Evolutionary conservation across 1,139 yeast genomes (phyloP).

Genomic region (Yamadazyma atlantica): DNA sequence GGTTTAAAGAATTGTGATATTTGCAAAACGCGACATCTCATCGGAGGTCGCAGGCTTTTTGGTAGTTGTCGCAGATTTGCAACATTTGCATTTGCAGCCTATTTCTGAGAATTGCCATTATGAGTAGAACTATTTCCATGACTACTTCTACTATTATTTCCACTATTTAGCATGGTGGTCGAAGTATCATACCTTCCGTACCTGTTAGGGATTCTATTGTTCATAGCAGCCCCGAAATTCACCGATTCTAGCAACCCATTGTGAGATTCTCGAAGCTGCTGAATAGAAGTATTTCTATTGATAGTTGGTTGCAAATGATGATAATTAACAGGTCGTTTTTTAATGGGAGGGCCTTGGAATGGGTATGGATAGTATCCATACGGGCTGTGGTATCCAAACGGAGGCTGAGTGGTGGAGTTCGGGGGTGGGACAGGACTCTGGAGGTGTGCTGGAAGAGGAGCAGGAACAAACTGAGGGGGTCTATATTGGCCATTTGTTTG

Average conservation of each 20-base stretch:
- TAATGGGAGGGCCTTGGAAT: background rate
- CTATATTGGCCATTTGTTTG: too few species aligned
- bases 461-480: too few species aligned
- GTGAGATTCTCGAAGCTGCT: slow-evolving; percentile 23
- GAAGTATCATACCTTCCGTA: slow-evolving; percentile 31
- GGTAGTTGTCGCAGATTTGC: too few species aligned
- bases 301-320: slow-evolving; percentile 17
- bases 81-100: background rate
- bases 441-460: too few species aligned
- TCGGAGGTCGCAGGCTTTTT: too few species aligned
- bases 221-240: slow-evolving; percentile 17
- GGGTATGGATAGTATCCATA: slow-evolving; percentile 1
- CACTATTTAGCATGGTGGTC: slow-evolving; percentile 19
- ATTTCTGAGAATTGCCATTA: too few species aligned
- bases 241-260: slow-evolving; percentile 21
- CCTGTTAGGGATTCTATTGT: slow-evolving; percentile 18
- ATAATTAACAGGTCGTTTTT: slow-evolving; percentile 6
- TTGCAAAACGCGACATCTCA: too few species aligned
- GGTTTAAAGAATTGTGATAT: background rate
- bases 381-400: background rate
- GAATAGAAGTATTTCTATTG: slow-evolving; percentile 20
- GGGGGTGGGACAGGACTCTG: too few species aligned
- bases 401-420: background rate
- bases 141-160: slow-evolving; percentile 22
- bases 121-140: too few species aligned